Conservation (phyloP, 371 early-diverging fungal genomes). For the Syncephalis plumigaleata region DNA sequence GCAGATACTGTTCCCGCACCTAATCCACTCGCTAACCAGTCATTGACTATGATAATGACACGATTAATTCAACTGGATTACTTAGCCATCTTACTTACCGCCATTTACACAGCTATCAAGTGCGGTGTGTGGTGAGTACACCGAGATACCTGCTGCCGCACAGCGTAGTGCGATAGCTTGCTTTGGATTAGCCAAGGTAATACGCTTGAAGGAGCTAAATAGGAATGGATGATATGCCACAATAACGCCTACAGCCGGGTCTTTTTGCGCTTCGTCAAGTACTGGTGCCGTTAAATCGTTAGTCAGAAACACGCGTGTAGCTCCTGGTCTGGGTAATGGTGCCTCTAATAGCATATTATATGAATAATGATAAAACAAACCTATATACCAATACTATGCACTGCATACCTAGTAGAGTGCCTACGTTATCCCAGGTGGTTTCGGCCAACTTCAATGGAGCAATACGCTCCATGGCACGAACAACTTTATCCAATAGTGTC, state of each 20-base stretch:
- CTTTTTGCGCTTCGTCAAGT: slow-evolving; percentile 71
- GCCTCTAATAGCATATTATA: slow-evolving; percentile 1
- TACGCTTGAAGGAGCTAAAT: slow-evolving; percentile 71
- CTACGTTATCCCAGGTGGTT: slow-evolving; percentile 94
- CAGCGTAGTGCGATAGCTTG: slow-evolving; percentile 70
- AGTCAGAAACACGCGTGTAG: slow-evolving; percentile 68
- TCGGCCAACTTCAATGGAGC: slow-evolving; percentile 84
- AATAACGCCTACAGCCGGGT: slow-evolving; percentile 73
- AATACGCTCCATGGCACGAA: slow-evolving; percentile 53
- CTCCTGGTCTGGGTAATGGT: not conserved
- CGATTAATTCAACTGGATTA: not conserved
- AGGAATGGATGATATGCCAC: slow-evolving; percentile 95
- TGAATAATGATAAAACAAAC: not conserved
- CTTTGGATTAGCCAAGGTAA: slow-evolving; percentile 53
- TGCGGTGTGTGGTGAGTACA: slow-evolving; percentile 96
- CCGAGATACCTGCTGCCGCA: slow-evolving; percentile 70
- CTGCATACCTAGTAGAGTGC: slow-evolving; percentile 57
- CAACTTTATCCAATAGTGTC: slow-evolving; percentile 11
- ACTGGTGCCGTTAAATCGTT: slow-evolving; percentile 86
- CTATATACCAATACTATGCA: not conserved
- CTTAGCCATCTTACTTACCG: slow-evolving; percentile 21
- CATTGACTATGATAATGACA: slow-evolving; percentile 31
- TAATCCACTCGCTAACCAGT: slow-evolving; percentile 61
- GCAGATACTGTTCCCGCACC: slow-evolving; percentile 26
- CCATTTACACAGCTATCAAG: slow-evolving; percentile 74